Evolutionary conservation across 106 monocot species (phyloP).

Genomic region (Cymbidium sinense): DNA sequence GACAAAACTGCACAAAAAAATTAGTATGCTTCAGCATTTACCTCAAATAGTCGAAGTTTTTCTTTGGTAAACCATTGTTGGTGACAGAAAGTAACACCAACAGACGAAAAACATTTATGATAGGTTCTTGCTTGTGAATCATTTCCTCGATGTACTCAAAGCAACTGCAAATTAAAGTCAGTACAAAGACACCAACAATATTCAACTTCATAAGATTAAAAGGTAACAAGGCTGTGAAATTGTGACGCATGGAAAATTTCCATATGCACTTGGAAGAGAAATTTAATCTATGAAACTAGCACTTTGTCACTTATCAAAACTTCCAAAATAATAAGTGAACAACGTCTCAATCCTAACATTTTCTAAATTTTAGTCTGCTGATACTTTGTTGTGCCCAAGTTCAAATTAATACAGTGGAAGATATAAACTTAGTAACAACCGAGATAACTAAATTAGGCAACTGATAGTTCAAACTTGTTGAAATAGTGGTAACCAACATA

Average conservation of each 20-base stretch:
- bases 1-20: background rate
- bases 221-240: background rate
- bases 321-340: background rate
- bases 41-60: slow-evolving; percentile 90
- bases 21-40: slow-evolving; percentile 9
- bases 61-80: slow-evolving; percentile 91
- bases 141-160: slow-evolving; percentile 99
- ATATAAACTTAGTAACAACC: background rate
- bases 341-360: background rate
- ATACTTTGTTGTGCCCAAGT: background rate
- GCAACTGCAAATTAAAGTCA: slow-evolving; percentile 49
- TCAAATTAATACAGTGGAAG: background rate
- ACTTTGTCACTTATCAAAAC: background rate
- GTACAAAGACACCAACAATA: background rate
- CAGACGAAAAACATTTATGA: slow-evolving; percentile 69
- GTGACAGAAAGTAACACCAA: slow-evolving; percentile 86
- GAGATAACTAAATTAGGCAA: background rate
- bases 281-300: background rate
- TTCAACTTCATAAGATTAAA: background rate
- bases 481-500: background rate
- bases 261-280: background rate
- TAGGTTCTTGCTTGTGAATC: slow-evolving; percentile 96
- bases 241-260: background rate
- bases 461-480: background rate
- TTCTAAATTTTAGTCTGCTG: background rate